Percentiles rank a stretch among this genome's conserved stretches.
Conservation (phyloP, 129 eudicot genomes). For the Gnaphalium uliginosum region DNA sequence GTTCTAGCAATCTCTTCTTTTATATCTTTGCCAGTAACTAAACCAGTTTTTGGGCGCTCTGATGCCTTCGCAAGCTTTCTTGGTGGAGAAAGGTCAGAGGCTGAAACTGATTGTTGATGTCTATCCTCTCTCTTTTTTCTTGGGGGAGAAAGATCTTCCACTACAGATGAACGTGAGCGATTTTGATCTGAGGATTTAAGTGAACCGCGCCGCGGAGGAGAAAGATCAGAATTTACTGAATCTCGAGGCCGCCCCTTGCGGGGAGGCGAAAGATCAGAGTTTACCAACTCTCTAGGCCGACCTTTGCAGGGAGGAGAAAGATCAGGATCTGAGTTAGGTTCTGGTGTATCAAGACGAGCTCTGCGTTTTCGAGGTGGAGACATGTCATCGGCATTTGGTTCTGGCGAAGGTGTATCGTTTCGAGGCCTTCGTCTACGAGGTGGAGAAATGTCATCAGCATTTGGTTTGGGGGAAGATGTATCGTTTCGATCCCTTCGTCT, state of each 20-base stretch:
- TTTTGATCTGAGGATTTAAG: constrained; percentile 23
- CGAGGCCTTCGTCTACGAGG: constrained; percentile 47
- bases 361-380: constrained; percentile 58
- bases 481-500: constrained; percentile 39
- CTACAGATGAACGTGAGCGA: constrained; percentile 24
- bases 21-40: constrained; percentile 80
- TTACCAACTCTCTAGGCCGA: background rate
- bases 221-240: constrained; percentile 29
- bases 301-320: constrained; percentile 52
- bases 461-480: constrained; percentile 52
- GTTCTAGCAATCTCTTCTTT: constrained; percentile 68
- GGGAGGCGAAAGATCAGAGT: constrained; percentile 46
- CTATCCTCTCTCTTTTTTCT: constrained; percentile 46
- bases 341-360: constrained; percentile 47
- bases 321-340: constrained; percentile 42
- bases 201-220: constrained; percentile 48
- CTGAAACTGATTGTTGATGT: constrained; percentile 18
- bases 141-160: constrained; percentile 63
- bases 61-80: constrained; percentile 40
- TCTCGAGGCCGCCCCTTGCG: constrained; percentile 16
- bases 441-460: constrained; percentile 50
- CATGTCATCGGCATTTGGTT: constrained; percentile 23
- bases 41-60: constrained; percentile 66
- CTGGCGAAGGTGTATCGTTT: constrained; percentile 41
- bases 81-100: constrained; percentile 71